Evolutionary conservation across 2,329 filamentous ascomycete species (phyloP), one percentile per base, ranked within the genome.

Genomic region (Xylaria sp.): DNA sequence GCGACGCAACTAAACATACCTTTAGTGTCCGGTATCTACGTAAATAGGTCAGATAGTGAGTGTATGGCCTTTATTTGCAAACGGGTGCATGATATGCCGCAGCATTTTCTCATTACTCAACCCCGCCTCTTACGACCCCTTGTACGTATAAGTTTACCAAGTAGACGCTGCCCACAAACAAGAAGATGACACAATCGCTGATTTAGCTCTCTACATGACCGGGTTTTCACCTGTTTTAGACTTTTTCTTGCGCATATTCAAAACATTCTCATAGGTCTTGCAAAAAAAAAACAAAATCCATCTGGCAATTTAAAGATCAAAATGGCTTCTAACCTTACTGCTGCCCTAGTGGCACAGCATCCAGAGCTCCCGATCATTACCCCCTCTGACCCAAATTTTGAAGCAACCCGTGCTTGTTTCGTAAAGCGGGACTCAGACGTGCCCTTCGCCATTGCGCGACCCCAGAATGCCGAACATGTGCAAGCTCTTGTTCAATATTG

Each of bases 401-500:
- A 73, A 66, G 77, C 50, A 12, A 66, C 63, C 2, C 67, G 70
- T 2, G 61, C 63, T 5, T 71, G 69, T 44, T 74, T 66, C 60
- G 32, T 71, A 2, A 70, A 65, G 47, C 63, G 65, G 16, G 53
- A 69, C 5, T 50, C 48, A 3, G 42, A 53, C 12, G 40, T 66
- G 3, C 72, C 74, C 3, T 47, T 63, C 4, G 73, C 72, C 21
- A 71, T 76, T 10, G 71, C 63, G 8, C 65, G 79, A 61, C 74
- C 73, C 4, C 69, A 70, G 62, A 70, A 37, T 9, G 63, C 51
- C 18, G 66, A 68, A 29, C 66, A 76, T 25, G 74, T 75, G 6
- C 70, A 71, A 51, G 58, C 63, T 0, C 50, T 75, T 3, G 59
- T 76, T 10, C 57, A 60, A 9, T 72, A 71, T 60, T 74, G 72